These are phyloP conservation scores for Cornus florida DNA, from an alignment of 148 eudicot species.

Conservation along the genomic window DNA sequence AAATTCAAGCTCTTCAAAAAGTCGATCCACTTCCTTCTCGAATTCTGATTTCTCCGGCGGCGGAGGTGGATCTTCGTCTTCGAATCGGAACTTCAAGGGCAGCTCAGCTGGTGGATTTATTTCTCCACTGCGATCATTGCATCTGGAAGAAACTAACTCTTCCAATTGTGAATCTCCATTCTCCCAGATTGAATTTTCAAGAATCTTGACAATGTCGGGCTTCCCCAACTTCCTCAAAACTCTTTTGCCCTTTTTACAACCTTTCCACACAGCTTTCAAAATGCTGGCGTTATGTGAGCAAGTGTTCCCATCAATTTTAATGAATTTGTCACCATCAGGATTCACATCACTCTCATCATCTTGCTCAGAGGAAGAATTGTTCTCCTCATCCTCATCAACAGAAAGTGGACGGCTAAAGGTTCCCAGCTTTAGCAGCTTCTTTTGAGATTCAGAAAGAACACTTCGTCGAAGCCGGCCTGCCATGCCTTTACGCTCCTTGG, in stretches of 20 bases:
- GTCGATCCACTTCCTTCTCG: slow-evolving; percentile 35
- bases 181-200: slow-evolving; percentile 39
- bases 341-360: slow-evolving; percentile 3
- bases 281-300: not conserved
- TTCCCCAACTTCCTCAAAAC: not conserved
- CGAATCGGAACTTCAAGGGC: slow-evolving; percentile 38
- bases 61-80: slow-evolving; percentile 9
- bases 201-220: slow-evolving; percentile 17
- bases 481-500: not conserved
- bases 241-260: not conserved
- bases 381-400: slow-evolving; percentile 15
- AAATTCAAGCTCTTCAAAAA: slow-evolving; percentile 43
- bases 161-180: slow-evolving; percentile 21
- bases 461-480: slow-evolving; percentile 16
- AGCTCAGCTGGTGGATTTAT: not conserved
- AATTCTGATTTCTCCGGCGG: slow-evolving; percentile 22
- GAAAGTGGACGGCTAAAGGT: slow-evolving; percentile 11
- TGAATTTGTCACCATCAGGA: not conserved
- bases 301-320: not conserved
- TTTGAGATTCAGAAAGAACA: not conserved
- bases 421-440: not conserved
- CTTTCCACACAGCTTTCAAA: not conserved
- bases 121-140: not conserved
- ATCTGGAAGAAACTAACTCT: slow-evolving; percentile 1
- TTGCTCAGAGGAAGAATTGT: not conserved